Base-by-base conservation (phyloP, 768 basidiomycete species). In the Sutorius australiensis region DNA sequence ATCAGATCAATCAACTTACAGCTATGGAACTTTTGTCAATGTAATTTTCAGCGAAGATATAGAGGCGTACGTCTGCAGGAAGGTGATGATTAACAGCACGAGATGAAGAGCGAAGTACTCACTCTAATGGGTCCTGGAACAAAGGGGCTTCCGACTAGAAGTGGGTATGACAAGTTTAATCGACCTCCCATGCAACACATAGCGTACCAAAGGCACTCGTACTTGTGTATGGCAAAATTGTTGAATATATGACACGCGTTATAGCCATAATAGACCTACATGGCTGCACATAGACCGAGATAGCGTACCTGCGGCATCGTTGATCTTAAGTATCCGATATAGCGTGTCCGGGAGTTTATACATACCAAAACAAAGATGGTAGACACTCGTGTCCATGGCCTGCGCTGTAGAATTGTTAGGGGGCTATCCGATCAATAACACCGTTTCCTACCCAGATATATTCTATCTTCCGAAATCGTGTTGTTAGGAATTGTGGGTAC, bases 381-480 rank as follows among this genome's bases (percentile, higher is more conserved):
- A 3, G 56, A 57, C 16, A 56, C 44, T 48, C 47, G 42, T 13
- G 54, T 38, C 56, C 56, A 57, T 0, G n/a, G 17, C 17, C 16
- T 50, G 8, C 13, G 4, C 56, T 57, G 14, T 13, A 3, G 1
- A 3, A 7, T 8, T 12, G 7, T 56, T 24, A 56, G 5, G 0
- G 6, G n/a, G 5, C 1, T 10, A 1, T 19, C 3, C 1, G 10
- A 7, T 36, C 2, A 4, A 27, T 24, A 24, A 27, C 1, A 28
- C n/a, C 21, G 24, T n/a, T 14, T 27, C 11, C 39, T 14, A 59
- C 58, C 58, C 58, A 58, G 24, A 60, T 16, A 38, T 51, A 59
- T 8, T 54, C 43, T 38, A 60, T 17, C 58, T 60, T 51, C 5
- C 1, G 4, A 24, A 24, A 24, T 24, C 1, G 16, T 6, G 8